Evolutionary conservation across 2,329 filamentous ascomycete genomes (phyloP).

Genomic region (Sporothrix luriei): DNA sequence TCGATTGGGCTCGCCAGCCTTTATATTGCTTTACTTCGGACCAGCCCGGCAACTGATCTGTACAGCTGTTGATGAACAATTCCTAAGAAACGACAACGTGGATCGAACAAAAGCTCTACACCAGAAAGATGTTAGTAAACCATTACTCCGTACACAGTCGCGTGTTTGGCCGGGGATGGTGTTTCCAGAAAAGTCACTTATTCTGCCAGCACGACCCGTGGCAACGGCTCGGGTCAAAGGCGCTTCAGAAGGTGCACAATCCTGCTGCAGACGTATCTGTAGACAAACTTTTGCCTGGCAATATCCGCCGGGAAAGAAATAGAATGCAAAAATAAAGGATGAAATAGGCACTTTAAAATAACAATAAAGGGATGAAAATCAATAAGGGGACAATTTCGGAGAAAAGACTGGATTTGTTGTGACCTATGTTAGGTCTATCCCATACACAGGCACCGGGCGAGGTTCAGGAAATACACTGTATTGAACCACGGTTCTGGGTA

Average conservation of each 20-base stretch:
- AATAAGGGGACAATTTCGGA: background rate
- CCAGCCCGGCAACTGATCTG: background rate
- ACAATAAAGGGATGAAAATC: background rate
- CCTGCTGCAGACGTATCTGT: background rate
- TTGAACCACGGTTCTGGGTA: constrained; percentile 23
- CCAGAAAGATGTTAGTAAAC: constrained; percentile 6
- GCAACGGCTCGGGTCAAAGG: constrained; percentile 27
- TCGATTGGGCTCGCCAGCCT: constrained; percentile 10
- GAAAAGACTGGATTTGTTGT: background rate
- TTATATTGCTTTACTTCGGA: background rate
- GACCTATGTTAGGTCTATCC: background rate
- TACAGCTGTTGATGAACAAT: background rate
- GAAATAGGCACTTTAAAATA: constrained; percentile 6
- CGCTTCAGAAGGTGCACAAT: background rate
- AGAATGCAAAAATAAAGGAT: background rate
- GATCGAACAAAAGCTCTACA: background rate
- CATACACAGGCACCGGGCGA: background rate
- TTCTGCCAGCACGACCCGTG: background rate
- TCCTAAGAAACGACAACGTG: background rate
- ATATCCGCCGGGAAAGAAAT: background rate
- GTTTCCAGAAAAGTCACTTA: background rate
- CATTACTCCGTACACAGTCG: background rate
- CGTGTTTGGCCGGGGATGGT: background rate
- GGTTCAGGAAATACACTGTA: background rate
- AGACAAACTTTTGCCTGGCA: background rate